Evolutionary conservation across 768 basidiomycete species (phyloP).

Genomic region (Naganishia kalamii): DNA sequence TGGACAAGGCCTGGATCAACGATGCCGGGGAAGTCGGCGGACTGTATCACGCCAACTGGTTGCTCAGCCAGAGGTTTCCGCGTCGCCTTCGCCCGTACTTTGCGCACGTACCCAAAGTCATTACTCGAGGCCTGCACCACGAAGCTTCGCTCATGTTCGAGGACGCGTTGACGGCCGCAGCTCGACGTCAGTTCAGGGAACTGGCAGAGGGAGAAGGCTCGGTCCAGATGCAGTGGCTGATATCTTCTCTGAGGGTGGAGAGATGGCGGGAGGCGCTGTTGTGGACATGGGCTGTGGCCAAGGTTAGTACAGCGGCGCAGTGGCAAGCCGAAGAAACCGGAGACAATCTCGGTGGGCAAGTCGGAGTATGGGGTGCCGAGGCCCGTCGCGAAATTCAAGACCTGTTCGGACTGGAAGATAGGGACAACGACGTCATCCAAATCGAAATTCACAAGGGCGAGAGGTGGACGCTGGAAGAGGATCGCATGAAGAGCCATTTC

Average conservation of each 20-base stretch:
- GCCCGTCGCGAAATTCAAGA: conserved; percentile 32
- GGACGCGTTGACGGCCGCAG: conserved; percentile 31
- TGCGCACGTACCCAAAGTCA: conserved; percentile 42
- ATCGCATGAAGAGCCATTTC: conserved; percentile 29
- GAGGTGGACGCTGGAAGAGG: conserved; percentile 36
- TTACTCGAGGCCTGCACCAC: conserved; percentile 40
- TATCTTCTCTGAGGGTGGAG: conserved; percentile 37
- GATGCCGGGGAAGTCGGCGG: conserved; percentile 41
- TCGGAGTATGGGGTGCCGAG: conserved; percentile 28
- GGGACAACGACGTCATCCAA: conserved; percentile 34
- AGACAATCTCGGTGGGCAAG: conserved; percentile 6
- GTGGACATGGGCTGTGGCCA: conserved; percentile 43
- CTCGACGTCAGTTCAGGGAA: conserved; percentile 37
- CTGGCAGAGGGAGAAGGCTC: conserved; percentile 35
- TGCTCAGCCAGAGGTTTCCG: conserved; percentile 37
- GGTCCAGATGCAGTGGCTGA: conserved; percentile 42
- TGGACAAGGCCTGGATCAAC: conserved; percentile 35
- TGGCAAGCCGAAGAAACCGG: conserved; percentile 21
- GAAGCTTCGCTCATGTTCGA: conserved; percentile 43
- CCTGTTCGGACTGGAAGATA: conserved; percentile 31
- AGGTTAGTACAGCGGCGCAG: conserved; percentile 28
- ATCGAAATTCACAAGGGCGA: conserved; percentile 35
- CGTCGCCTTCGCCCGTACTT: conserved; percentile 39
- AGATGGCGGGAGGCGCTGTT: conserved; percentile 44
- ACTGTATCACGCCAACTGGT: conserved; percentile 41